Evolutionary conservation across 1,284 basidiomycete genomes (phyloP).

Genomic region (Cerrena zonata): DNA sequence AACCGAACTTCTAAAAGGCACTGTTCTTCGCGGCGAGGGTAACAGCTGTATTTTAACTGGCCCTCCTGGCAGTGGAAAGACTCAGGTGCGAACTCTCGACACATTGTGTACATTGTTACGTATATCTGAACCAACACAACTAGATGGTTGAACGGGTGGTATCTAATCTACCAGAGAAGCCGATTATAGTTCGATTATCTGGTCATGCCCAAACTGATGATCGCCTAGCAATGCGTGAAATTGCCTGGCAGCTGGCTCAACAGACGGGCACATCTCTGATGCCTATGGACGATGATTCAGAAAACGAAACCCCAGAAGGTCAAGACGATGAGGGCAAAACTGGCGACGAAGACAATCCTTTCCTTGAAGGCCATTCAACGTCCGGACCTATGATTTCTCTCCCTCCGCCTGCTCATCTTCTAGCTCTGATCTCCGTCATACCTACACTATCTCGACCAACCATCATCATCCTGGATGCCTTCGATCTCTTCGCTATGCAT

Average conservation of each 20-base stretch:
- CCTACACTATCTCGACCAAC: constrained; percentile 75
- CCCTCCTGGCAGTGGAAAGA: constrained; percentile 80
- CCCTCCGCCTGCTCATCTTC: constrained; percentile 72
- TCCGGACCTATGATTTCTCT: constrained; percentile 30
- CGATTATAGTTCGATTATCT: constrained; percentile 78
- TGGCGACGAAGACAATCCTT: constrained; percentile 37
- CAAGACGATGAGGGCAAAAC: too few species aligned
- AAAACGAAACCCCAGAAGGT: constrained; percentile 18
- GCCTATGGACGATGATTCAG: constrained; percentile 33
- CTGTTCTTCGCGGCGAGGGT: constrained; percentile 75
- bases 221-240: constrained; percentile 85
- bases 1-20: constrained; percentile 61
- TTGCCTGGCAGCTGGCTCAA: constrained; percentile 73
- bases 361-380: constrained; percentile 27
- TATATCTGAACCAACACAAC: constrained; percentile 6
- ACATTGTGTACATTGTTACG: not conserved
- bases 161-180: constrained; percentile 35
- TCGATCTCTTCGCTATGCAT: constrained; percentile 87
- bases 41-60: constrained; percentile 86
- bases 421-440: constrained; percentile 72
- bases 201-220: constrained; percentile 83
- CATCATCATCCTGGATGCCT: constrained; percentile 80
- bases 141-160: constrained; percentile 61
- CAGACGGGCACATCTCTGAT: constrained; percentile 60
- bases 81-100: constrained; percentile 55